Conservation (phyloP, 345 rosid species). For the Excoecaria cochinchinensis region DNA sequence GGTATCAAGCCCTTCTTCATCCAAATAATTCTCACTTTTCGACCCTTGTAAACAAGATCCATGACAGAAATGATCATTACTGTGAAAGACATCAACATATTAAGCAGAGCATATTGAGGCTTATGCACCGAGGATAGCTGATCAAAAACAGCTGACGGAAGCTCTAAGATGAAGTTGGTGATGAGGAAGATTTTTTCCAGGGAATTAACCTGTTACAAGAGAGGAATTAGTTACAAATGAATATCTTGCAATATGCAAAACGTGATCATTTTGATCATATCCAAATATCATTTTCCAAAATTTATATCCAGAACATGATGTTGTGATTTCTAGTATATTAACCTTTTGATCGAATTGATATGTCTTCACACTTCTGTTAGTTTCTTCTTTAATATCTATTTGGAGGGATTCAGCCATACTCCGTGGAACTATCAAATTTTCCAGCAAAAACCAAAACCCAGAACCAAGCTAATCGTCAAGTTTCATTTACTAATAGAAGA, state of each 20-base stretch:
- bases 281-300: too few relatives aligned
- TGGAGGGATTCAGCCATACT: background rate
- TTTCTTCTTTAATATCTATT: background rate
- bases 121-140: conserved; percentile 12
- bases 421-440: background rate
- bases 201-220: conserved; percentile 1
- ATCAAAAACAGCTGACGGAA: conserved; percentile 17
- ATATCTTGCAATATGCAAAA: background rate
- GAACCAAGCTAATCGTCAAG: background rate
- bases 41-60: conserved; percentile 13
- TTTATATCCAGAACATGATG: background rate
- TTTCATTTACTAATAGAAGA: background rate
- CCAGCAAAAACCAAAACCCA: background rate
- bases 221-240: background rate
- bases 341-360: background rate
- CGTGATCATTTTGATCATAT: background rate
- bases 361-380: background rate
- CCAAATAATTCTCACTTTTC: background rate
- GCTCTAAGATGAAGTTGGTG: conserved; percentile 13
- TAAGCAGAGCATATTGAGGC: conserved; percentile 6
- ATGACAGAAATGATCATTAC: conserved; percentile 6
- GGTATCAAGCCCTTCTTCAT: conserved; percentile 1
- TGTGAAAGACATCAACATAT: conserved; percentile 18
- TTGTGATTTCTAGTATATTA: background rate
- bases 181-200: conserved; percentile 9